Percentiles rank a stretch among this genome's conserved stretches.
Evolutionary conservation across 768 basidiomycete species (phyloP).

Genomic region (Serendipita sp.): DNA sequence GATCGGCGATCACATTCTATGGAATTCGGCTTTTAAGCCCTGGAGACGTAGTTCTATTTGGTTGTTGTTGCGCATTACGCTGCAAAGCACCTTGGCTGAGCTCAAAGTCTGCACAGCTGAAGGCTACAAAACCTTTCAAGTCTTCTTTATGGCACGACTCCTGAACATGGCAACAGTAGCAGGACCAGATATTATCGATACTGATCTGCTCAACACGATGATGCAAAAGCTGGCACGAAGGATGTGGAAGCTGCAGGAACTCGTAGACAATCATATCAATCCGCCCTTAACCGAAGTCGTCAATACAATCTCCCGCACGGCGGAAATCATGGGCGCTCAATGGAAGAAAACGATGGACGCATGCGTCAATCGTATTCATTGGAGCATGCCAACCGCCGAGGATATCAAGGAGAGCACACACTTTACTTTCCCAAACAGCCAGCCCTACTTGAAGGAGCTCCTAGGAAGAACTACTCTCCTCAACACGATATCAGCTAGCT

Average conservation of each 20-base stretch:
- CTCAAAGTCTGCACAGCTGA: neutral
- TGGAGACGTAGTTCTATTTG: conserved; percentile 39
- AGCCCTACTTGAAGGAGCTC: neutral
- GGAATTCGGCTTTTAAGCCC: conserved; percentile 13
- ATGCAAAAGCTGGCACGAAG: conserved; percentile 17
- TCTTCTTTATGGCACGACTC: conserved; percentile 24
- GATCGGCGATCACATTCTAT: conserved; percentile 30
- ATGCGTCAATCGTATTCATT: neutral
- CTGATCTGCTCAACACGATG: conserved; percentile 20
- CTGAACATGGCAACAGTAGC: conserved; percentile 14
- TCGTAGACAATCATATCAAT: neutral
- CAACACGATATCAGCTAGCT: neutral
- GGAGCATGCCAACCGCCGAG: neutral
- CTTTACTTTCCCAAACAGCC: neutral
- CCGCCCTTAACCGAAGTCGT: too few species aligned
- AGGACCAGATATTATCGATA: conserved; percentile 11
- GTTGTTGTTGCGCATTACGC: conserved; percentile 32
- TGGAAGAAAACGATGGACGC: neutral
- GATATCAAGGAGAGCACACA: neutral
- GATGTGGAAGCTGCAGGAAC: conserved; percentile 10
- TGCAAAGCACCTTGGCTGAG: conserved; percentile 21
- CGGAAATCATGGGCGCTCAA: neutral
- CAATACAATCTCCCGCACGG: neutral
- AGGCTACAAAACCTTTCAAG: conserved; percentile 35
- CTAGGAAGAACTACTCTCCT: neutral